Conservation (phyloP, 2,329 filamentous ascomycete genomes). For the Penicillium sclerotiorum region DNA sequence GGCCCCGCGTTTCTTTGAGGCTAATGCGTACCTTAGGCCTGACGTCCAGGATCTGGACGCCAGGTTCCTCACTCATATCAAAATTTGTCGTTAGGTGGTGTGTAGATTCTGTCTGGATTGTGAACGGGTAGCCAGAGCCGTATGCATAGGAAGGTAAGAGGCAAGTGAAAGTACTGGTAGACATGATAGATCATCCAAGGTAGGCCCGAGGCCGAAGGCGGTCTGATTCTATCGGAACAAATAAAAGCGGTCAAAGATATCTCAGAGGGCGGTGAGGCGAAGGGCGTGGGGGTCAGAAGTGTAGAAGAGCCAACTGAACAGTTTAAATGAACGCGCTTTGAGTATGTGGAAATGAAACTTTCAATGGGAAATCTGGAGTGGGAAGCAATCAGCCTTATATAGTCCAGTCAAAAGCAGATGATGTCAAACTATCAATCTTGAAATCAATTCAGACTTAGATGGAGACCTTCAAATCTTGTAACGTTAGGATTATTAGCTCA, state of each 20-base stretch:
- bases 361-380: background rate
- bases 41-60: slow-evolving; percentile 40
- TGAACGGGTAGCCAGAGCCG: no score
- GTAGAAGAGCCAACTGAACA: background rate
- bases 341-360: background rate
- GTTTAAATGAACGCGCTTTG: no score
- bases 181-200: slow-evolving; percentile 10
- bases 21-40: slow-evolving; percentile 40
- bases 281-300: background rate
- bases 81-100: slow-evolving; percentile 2
- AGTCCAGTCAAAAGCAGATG: background rate
- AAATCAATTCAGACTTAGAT: no score
- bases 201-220: slow-evolving; percentile 16
- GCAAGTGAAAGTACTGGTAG: background rate
- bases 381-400: background rate
- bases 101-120: background rate
- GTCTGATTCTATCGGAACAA: slow-evolving; percentile 7
- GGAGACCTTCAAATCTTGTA: no score
- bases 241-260: background rate
- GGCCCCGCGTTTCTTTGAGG: slow-evolving; percentile 26
- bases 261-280: background rate
- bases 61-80: slow-evolving; percentile 42
- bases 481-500: no score
- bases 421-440: no score
- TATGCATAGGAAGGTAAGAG: background rate